Evolutionary conservation across 2,329 filamentous ascomycete genomes (phyloP).

Genomic region (Aspergillus costaricaensis): DNA sequence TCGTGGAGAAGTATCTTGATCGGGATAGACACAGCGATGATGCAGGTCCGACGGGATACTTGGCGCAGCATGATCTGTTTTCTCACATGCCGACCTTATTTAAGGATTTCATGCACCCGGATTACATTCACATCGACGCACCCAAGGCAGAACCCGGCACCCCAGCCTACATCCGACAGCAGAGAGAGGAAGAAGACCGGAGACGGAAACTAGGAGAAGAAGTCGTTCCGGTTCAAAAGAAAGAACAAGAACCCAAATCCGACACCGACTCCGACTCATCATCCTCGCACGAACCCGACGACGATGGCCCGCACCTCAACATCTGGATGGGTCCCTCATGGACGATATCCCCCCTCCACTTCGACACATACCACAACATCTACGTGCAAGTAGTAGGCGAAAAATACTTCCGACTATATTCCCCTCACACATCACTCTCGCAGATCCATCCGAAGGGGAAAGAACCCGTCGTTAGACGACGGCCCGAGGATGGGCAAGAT

Average conservation of each 20-base stretch:
- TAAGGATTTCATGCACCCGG: conserved; percentile 75
- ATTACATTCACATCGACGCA: conserved; percentile 77
- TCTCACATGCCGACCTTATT: conserved; percentile 75
- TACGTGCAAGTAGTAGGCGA: conserved; percentile 83
- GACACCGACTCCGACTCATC: conserved; percentile 10
- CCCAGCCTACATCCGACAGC: conserved; percentile 46
- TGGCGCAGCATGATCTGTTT: conserved; percentile 90
- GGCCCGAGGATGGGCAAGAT: conserved; percentile 2
- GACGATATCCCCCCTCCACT: conserved; percentile 91
- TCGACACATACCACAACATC: conserved; percentile 91
- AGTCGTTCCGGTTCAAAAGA: background rate
- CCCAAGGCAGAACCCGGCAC: conserved; percentile 56
- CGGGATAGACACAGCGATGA: conserved; percentile 12
- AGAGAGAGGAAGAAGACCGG: conserved; percentile 22
- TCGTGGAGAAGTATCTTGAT: conserved; percentile 64
- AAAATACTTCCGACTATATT: conserved; percentile 90
- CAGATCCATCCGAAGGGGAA: conserved; percentile 44
- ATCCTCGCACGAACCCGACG: conserved; percentile 16
- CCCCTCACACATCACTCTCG: conserved; percentile 60
- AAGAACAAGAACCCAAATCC: background rate
- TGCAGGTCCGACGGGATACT: conserved; percentile 64
- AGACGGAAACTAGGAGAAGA: background rate
- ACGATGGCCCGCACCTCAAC: conserved; percentile 68
- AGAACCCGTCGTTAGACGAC: conserved; percentile 37
- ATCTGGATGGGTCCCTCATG: conserved; percentile 88